These are phyloP conservation scores for Pseudopyrenochaeta lycopersici DNA, from an alignment of 2,329 filamentous ascomycete genomes.

Conservation along the genomic window DNA sequence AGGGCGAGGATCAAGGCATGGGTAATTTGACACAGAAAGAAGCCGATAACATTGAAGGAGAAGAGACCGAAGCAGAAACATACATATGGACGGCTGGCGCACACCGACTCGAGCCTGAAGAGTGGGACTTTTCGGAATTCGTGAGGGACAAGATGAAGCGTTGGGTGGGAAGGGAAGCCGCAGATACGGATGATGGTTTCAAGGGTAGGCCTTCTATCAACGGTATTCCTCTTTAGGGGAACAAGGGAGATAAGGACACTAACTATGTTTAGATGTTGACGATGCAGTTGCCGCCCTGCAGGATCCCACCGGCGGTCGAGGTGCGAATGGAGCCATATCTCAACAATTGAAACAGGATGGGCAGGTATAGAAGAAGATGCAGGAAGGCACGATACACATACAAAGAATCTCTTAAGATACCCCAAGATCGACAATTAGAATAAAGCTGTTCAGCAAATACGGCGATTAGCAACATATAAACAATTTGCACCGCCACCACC, in stretches of 20 bases:
- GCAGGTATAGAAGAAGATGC: constrained; percentile 24
- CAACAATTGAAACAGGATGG: constrained; percentile 41
- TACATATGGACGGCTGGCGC: constrained; percentile 62
- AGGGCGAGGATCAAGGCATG: constrained; percentile 19
- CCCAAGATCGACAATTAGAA: too few relatives aligned
- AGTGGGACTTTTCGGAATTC: constrained; percentile 92
- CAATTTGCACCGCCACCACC: too few relatives aligned
- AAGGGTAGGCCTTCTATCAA: constrained; percentile 50
- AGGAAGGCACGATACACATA: constrained; percentile 47
- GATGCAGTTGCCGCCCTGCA: constrained; percentile 50
- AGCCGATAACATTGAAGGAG: constrained; percentile 42
- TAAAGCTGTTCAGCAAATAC: too few relatives aligned
- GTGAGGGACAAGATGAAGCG: constrained; percentile 74
- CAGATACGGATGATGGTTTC: constrained; percentile 58
- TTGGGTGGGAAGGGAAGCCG: constrained; percentile 60
- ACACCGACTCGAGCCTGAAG: constrained; percentile 69
- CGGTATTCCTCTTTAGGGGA: constrained; percentile 12
- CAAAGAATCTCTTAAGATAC: too few relatives aligned
- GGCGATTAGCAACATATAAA: too few relatives aligned
- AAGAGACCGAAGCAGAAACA: constrained; percentile 55
- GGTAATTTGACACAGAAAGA: constrained; percentile 34
- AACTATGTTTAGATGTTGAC: constrained; percentile 52
- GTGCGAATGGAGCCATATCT: constrained; percentile 52
- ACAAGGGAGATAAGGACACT: neutral
- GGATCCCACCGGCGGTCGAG: constrained; percentile 58